phyloP scores from a whole-genome alignment of 495 filamentous ascomycete species.

The Patellaria atrata region DNA sequence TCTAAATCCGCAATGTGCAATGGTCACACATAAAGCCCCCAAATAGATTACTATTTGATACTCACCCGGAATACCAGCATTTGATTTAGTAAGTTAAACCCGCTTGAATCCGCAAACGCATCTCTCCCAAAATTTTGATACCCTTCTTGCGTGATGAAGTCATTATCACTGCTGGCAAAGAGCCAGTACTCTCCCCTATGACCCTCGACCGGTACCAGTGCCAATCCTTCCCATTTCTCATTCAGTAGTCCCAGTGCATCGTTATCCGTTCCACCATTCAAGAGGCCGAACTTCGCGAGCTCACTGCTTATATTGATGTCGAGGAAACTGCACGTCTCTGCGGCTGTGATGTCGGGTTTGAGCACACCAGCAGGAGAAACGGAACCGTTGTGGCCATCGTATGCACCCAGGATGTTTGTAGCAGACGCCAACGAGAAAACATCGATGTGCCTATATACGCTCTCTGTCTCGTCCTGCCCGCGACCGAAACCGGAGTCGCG shows the following conservation, averaged over 20 bases:
- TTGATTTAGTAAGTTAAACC: constrained; percentile 53
- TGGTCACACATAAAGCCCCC: too few relatives aligned
- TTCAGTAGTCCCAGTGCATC: constrained; percentile 46
- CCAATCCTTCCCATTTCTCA: constrained; percentile 73
- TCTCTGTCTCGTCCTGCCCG: constrained; percentile 37
- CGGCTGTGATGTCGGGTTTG: constrained; percentile 42
- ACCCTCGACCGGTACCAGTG: constrained; percentile 41
- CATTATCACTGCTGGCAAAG: constrained; percentile 59
- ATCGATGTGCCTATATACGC: constrained; percentile 59
- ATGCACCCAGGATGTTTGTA: constrained; percentile 49
- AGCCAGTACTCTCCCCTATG: constrained; percentile 48
- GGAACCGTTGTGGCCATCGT: constrained; percentile 37
- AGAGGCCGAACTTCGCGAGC: constrained; percentile 51
- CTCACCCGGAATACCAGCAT: constrained; percentile 57
- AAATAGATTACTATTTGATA: too few relatives aligned
- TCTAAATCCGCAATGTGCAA: too few relatives aligned
- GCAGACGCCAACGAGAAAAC: constrained; percentile 51
- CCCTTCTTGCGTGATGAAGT: constrained; percentile 69
- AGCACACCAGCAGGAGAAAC: constrained; percentile 41
- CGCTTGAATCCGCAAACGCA: constrained; percentile 46
- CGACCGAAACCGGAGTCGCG: constrained; percentile 51
- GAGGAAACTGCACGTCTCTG: constrained; percentile 53
- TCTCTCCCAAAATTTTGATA: constrained; percentile 48
- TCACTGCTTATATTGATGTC: constrained; percentile 59
- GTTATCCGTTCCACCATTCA: constrained; percentile 50